Evolutionary conservation across 306 rosid genomes (phyloP).

Genomic region (Fragaria vesca): DNA sequence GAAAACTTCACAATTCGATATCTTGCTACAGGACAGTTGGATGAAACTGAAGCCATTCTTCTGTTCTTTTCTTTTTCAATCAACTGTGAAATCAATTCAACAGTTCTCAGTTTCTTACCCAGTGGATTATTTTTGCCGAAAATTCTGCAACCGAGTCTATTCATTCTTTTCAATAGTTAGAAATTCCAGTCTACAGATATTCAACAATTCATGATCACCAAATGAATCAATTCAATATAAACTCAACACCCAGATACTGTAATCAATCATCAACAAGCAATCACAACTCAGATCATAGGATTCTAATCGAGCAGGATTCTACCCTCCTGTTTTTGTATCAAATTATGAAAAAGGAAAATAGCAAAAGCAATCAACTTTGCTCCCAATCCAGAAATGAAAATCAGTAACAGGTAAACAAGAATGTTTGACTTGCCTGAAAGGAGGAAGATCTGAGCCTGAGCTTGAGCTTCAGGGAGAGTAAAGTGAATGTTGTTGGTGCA

Average conservation of each 20-base stretch:
- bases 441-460: not conserved
- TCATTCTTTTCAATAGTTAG: slow-evolving; percentile 3
- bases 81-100: not conserved
- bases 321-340: not conserved
- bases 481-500: not conserved
- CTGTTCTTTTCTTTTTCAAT: not conserved
- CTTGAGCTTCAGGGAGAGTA: not conserved
- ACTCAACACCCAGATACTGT: not conserved
- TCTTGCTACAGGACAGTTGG: not conserved
- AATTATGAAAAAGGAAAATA: not conserved
- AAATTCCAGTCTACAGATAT: not conserved
- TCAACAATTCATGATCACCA: slow-evolving; percentile 5
- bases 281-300: not conserved
- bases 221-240: not conserved
- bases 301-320: not conserved
- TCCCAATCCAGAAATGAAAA: not conserved
- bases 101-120: slow-evolving; percentile 13
- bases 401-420: not conserved
- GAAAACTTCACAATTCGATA: not conserved
- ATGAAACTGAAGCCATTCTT: not conserved
- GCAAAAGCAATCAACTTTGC: not conserved
- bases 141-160: not conserved
- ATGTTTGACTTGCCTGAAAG: slow-evolving; percentile 11
- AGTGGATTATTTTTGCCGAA: not conserved
- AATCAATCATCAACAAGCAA: not conserved